Percentiles rank a stretch among this genome's conserved stretches.
These are phyloP conservation scores for Diaporthe destruens DNA, from an alignment of 2,329 filamentous ascomycete species.

Conservation along the genomic window DNA sequence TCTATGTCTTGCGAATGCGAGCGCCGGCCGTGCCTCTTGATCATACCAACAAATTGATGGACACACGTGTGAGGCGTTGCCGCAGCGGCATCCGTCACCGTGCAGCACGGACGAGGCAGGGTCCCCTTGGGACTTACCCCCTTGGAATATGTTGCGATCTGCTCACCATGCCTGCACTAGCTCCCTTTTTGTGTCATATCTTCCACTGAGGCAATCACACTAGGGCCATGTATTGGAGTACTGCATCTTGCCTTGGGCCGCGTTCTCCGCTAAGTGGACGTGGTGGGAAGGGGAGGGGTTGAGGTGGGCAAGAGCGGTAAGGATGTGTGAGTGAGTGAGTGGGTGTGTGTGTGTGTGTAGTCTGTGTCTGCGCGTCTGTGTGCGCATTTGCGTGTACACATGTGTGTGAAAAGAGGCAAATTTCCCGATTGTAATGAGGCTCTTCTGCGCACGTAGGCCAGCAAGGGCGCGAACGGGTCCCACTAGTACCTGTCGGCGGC, in stretches of 20 bases:
- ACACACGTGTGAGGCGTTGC: not conserved
- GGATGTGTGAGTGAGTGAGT: not conserved
- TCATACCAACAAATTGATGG: too few species aligned
- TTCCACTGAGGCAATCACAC: not conserved
- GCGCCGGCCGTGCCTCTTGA: not conserved
- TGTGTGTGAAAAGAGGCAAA: not conserved
- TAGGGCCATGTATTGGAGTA: too few species aligned
- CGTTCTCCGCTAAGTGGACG: not conserved
- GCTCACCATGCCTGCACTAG: conserved; percentile 1
- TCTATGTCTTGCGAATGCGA: not conserved
- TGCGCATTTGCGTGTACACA: not conserved
- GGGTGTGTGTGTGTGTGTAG: too few species aligned
- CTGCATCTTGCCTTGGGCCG: not conserved
- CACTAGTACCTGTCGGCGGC: not conserved
- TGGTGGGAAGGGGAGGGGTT: not conserved
- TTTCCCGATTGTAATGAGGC: conserved; percentile 1
- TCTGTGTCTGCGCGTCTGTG: too few species aligned
- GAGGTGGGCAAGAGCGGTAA: not conserved
- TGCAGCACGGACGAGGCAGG: conserved; percentile 12
- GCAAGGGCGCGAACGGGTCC: conserved; percentile 11
- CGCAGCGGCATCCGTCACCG: conserved; percentile 12
- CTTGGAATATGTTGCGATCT: not conserved
- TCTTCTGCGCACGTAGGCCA: conserved; percentile 22
- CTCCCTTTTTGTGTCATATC: not conserved
- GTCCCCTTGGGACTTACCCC: not conserved